A percentile compares a stretch with the other conserved stretches of the same genome.
phyloP scores from a whole-genome alignment of 352 stramenopile species.

The Plasmopara viticola region DNA sequence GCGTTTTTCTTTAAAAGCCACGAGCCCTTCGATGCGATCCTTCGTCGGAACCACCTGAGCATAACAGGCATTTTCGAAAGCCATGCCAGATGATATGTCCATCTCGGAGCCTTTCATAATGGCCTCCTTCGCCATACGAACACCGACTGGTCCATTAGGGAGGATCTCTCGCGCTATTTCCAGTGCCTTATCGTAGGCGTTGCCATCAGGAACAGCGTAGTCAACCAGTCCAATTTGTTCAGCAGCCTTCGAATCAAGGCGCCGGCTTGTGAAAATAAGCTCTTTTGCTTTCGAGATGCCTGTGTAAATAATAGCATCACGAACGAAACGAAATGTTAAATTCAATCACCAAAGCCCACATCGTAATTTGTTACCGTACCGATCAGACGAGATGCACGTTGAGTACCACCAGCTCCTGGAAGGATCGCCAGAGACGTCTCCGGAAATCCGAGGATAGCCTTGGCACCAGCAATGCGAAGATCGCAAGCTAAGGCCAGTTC shows the following conservation, averaged over 20 bases:
- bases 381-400: slow-evolving; percentile 89
- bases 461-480: slow-evolving; percentile 84
- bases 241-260: slow-evolving; percentile 66
- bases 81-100: slow-evolving; percentile 80
- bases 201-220: slow-evolving; percentile 68
- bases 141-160: slow-evolving; percentile 85
- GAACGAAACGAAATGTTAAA: background rate
- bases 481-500: slow-evolving; percentile 91
- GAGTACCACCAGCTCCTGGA: slow-evolving; percentile 89
- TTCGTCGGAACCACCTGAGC: slow-evolving; percentile 87
- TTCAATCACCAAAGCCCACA: background rate
- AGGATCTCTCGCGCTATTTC: slow-evolving; percentile 87
- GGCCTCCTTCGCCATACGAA: slow-evolving; percentile 89
- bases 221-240: slow-evolving; percentile 86
- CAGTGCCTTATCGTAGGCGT: slow-evolving; percentile 66
- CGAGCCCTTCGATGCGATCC: slow-evolving; percentile 89
- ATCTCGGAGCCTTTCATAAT: slow-evolving; percentile 84
- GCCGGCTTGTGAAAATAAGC: slow-evolving; percentile 90
- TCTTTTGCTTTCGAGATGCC: slow-evolving; percentile 89
- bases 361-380: slow-evolving; percentile 25
- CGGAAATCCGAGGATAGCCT: slow-evolving; percentile 82
- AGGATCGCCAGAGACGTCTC: slow-evolving; percentile 92
- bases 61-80: slow-evolving; percentile 90
- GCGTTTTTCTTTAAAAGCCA: slow-evolving; percentile 90
- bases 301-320: slow-evolving; percentile 7